Evolutionary conservation across 306 rosid species (phyloP), one percentile per base, ranked within the genome.

Genomic region (Vigna mungo): DNA sequence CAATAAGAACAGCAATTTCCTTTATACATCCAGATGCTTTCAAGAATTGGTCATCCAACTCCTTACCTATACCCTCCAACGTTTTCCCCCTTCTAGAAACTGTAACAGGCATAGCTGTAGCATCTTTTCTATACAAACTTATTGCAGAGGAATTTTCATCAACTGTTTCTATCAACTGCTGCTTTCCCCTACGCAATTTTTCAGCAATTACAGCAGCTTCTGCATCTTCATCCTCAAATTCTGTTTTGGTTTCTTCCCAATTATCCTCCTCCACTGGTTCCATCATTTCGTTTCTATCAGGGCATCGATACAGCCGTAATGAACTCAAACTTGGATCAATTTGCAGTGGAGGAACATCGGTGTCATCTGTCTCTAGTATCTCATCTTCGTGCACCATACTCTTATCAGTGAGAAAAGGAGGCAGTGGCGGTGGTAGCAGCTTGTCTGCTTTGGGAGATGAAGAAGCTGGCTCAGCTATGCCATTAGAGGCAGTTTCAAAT

Each of bases 1-100:
- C 97, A 80, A 91, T 89, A 41, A 96, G 85, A 85, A 96, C 89
- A 74, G 98, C 85, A 80, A 92, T 89, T 76, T 91, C 98, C 83
- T 86, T 91, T 61, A 84, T 81, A 59, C 92, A 86, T 49, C 85
- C 90, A 1, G 98, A 92, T 21, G 94, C 93, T 91, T 88, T 89
- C 76, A 95, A 86, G 84, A 95, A 95, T 84, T 82, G 76, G 5
- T 92, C 98, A 83, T 95, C 99, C 9, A 95, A 85, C 83, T 86
- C 96, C 77, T 84, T 85, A 62, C 87, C 82, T 34, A 91, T 73
- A 48, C 79, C 89, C 80, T 88, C 98, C 88, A 90, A 83, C 48
- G 92, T 82, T 86, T 84, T 92, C 78, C 79, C 94, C 48, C 36
- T 81, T 83, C 85, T 90, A 78, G 88, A 30, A 15, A 62, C 80